Evolutionary conservation across 2,329 filamentous ascomycete genomes (phyloP), one percentile per base, ranked within the genome.

Genomic region (Pyricularia sp.): DNA sequence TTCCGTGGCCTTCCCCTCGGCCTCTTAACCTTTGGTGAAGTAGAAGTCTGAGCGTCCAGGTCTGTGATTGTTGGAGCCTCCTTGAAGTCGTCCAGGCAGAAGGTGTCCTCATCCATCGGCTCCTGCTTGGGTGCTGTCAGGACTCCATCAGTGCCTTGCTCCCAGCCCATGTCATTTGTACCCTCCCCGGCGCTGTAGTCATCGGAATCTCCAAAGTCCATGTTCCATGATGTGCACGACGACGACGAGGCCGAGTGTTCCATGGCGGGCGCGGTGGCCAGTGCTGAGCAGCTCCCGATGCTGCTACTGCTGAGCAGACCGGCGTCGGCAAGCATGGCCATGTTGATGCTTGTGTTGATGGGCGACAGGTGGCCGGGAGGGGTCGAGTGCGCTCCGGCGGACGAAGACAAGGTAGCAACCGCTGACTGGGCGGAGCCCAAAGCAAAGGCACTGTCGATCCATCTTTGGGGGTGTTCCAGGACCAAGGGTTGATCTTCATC

Each of bases 1-100:
- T 97, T 97, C 78, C 93, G 86, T 67, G 93, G 93, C 68, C 93
- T 86, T 42, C 93, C 93, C 75, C 93, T 87, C 73, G 90, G 90
- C 74, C 90, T 84, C 79, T 90, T 90, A 55, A 78, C 76, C 72
- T 86, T 86, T 25, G 78, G 72, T 30, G 79, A 75, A 12, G 76
- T 69, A 9, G 70, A 70, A 23, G 69, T 71, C 63, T 70, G 71
- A 31, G 70, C 71, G 14, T 73, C 70, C 33, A 74, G 72, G 33
- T 74, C 72, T 26, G 76, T 72, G 28, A 77, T 76, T 25, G 73
- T 72, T 4, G 81, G 80, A 4, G 78, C 82, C 68, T 81, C 80
- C 72, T 84, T 82, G 31, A 88, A 74, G 31, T 86, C 82, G 65
- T 83, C 80, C 71, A 88, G 79, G 66, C 83, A 81, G 69, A 84